Evolutionary conservation across 768 basidiomycete genomes (phyloP), one percentile per base, ranked within the genome.

Genomic region (Tricholomella constricta): DNA sequence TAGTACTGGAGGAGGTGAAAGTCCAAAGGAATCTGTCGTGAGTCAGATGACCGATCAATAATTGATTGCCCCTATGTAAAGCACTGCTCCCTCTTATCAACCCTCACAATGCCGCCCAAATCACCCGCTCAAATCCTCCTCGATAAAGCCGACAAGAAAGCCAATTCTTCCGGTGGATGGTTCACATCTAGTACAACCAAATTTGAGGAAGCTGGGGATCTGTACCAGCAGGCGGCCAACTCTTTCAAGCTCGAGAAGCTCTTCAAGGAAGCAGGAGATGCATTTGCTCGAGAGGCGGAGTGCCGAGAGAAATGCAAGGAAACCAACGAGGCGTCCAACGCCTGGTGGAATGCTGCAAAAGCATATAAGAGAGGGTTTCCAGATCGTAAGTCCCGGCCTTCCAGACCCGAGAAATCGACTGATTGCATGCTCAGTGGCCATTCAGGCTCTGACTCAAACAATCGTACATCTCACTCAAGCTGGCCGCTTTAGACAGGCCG

Each of bases 311-410:
- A 86, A 55, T 88, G 85, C 63, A 88, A 89, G 42, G 96, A 98
- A 72, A 71, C 68, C 42, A 94, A 94, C 59, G 97, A 98, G 61
- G 95, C 96, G n/a, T 90, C 94, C 19, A 96, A 95, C 66, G 95
- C 95, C 8, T 98, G 89, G 88, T 98, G 96, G 91, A 97, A 96
- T 67, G 95, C 97, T 11, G 87, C 92, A 29, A 98, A 98, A 74
- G 86, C 89, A 10, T 99, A 91, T 78, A 99, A 98, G 78, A 81
- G 89, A 71, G 88, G 86, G 22, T 84, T 80, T 68, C 94, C 80
- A 27, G 89, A 93, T 60, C 76, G 96, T 97, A 67, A 67, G 86
- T 22, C 47, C n/a, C 34, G 29, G 48, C 20, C 46, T 47, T 31
- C 38, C 15, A 19, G 19, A n/a, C 40, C 23, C 12, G n/a, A n/a